Evolutionary conservation across 2,329 filamentous ascomycete species (phyloP).

Genomic region (Triangularia setosa): DNA sequence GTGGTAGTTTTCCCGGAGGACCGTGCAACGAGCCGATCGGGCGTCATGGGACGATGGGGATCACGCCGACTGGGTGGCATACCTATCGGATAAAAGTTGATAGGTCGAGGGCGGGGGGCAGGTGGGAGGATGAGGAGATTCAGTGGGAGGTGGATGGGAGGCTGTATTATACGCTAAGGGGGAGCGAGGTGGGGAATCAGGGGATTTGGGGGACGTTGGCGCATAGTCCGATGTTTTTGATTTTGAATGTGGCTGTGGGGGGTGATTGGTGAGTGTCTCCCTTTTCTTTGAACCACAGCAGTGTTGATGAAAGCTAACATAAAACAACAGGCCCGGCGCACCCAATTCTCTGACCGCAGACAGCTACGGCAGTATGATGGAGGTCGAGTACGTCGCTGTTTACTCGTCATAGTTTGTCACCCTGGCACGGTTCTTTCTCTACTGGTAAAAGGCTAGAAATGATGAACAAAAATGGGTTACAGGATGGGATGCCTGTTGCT

Average conservation of each 20-base stretch:
- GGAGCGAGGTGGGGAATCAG: constrained; percentile 41
- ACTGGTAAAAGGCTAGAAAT: neutral
- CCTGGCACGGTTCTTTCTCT: neutral
- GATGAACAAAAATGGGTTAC: neutral
- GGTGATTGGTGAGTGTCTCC: constrained; percentile 45
- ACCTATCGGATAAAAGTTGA: constrained; percentile 42
- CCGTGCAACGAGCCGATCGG: constrained; percentile 51
- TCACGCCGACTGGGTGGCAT: constrained; percentile 44
- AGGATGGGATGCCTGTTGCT: neutral
- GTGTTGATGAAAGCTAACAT: constrained; percentile 9
- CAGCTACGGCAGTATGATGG: constrained; percentile 47
- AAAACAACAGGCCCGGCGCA: constrained; percentile 41
- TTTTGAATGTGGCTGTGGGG: constrained; percentile 54
- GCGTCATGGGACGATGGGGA: constrained; percentile 31
- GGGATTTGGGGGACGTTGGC: constrained; percentile 48
- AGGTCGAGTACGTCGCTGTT: constrained; percentile 48
- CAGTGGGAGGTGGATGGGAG: constrained; percentile 47
- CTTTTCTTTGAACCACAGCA: neutral
- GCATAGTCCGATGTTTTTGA: constrained; percentile 47
- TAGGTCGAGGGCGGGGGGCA: constrained; percentile 42
- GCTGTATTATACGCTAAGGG: constrained; percentile 42
- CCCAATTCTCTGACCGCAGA: constrained; percentile 45
- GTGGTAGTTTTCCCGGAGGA: constrained; percentile 41
- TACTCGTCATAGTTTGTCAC: constrained; percentile 16
- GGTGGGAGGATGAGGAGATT: constrained; percentile 48